Evolutionary conservation across 371 early-diverging fungal genomes (phyloP).

Genomic region (Basidiobolus meristosporus): DNA sequence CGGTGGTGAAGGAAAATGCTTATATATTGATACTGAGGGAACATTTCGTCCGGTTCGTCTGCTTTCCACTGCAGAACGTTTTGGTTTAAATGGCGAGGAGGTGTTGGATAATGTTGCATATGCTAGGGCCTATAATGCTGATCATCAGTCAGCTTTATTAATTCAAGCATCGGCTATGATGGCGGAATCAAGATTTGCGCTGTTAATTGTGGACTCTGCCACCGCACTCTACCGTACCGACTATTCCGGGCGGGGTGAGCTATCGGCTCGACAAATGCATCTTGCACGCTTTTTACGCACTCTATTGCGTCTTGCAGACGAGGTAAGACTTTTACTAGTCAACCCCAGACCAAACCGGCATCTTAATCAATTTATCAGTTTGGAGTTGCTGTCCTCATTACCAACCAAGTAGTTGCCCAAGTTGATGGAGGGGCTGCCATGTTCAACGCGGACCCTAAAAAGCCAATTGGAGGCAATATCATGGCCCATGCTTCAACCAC

Average conservation of each 20-base stretch:
- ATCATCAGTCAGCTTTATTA: constrained; percentile 88
- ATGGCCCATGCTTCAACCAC: constrained; percentile 35
- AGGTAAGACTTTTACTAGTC: constrained; percentile 19
- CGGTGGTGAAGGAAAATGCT: constrained; percentile 92
- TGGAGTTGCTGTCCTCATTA: constrained; percentile 95
- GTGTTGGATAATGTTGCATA: constrained; percentile 92
- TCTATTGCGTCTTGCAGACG: constrained; percentile 90
- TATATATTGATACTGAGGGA: constrained; percentile 99
- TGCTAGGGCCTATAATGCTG: constrained; percentile 96
- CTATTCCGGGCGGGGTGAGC: constrained; percentile 94
- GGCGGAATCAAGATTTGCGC: constrained; percentile 74
- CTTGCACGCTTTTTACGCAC: constrained; percentile 84
- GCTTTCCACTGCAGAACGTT: constrained; percentile 79
- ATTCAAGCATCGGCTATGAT: constrained; percentile 93
- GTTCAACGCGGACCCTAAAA: constrained; percentile 85
- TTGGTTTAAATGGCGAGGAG: constrained; percentile 69
- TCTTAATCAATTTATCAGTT: constrained; percentile 25
- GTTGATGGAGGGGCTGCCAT: constrained; percentile 91
- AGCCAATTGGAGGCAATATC: constrained; percentile 70
- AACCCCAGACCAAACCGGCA: not conserved
- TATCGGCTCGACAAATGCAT: constrained; percentile 95
- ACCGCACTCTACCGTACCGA: constrained; percentile 97
- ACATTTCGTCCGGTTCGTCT: constrained; percentile 95
- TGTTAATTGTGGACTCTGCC: constrained; percentile 93
- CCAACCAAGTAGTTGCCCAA: constrained; percentile 97